Evolutionary conservation across 805 yeast genomes (phyloP).

Genomic region (Metschnikowia borealis): DNA sequence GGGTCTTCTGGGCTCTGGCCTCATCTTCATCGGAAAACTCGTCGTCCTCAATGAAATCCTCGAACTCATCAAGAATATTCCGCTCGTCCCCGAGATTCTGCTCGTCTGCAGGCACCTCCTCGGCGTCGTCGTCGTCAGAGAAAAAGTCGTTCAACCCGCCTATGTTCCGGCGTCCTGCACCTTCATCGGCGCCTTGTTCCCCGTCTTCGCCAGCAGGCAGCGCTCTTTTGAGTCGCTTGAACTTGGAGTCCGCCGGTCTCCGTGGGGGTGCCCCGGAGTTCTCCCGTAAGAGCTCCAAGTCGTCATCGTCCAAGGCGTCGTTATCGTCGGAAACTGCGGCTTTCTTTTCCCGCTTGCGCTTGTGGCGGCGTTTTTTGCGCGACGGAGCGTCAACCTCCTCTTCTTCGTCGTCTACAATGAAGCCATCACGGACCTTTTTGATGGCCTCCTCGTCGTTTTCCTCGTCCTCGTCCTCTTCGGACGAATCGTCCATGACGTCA

Average conservation of each 20-base stretch:
- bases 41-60: conserved; percentile 96
- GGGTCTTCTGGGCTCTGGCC: conserved; percentile 32
- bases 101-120: conserved; percentile 12
- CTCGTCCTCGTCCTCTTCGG: conserved; percentile 88
- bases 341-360: conserved; percentile 19
- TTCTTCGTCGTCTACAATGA: conserved; percentile 89
- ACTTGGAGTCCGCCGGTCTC: conserved; percentile 40
- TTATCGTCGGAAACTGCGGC: conserved; percentile 30
- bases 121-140: conserved; percentile 50
- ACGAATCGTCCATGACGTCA: conserved; percentile 57
- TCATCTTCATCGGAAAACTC: conserved; percentile 83
- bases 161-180: conserved; percentile 6
- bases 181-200: conserved; percentile 19
- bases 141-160: conserved; percentile 63
- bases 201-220: conserved; percentile 32
- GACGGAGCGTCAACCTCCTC: conserved; percentile 47
- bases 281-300: conserved; percentile 85
- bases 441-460: conserved; percentile 87
- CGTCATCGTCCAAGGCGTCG: conserved; percentile 89
- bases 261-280: conserved; percentile 67
- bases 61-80: conserved; percentile 73
- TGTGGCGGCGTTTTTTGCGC: conserved; percentile 25
- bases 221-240: conserved; percentile 83
- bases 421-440: conserved; percentile 79
- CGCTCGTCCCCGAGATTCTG: conserved; percentile 21